Conservation (phyloP, 1,284 basidiomycete genomes). For the Ganoderma boninense region DNA sequence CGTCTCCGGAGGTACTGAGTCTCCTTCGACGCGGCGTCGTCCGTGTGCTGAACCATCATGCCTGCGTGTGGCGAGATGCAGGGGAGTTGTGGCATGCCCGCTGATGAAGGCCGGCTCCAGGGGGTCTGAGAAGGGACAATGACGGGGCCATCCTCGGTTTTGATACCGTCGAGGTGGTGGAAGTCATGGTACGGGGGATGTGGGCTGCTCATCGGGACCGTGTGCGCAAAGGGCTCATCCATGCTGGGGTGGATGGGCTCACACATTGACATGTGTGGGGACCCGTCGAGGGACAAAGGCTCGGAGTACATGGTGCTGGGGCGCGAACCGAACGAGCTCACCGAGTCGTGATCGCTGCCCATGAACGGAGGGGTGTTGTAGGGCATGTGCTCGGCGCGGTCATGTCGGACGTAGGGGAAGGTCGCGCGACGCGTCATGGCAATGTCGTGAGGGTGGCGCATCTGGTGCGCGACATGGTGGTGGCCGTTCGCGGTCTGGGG, state of each 20-base stretch:
- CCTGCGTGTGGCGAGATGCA: conserved; percentile 62
- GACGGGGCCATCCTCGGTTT: conserved; percentile 68
- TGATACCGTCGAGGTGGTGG: conserved; percentile 56
- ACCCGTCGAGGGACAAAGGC: conserved; percentile 49
- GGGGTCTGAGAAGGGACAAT: conserved; percentile 67
- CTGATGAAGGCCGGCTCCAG: conserved; percentile 49
- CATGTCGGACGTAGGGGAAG: conserved; percentile 76
- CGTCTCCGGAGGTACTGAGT: conserved; percentile 85
- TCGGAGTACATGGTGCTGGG: conserved; percentile 51
- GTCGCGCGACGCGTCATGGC: conserved; percentile 69
- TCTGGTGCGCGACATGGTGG: conserved; percentile 43
- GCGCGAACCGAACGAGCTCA: conserved; percentile 46
- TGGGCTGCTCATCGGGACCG: conserved; percentile 48
- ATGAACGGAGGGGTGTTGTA: conserved; percentile 44
- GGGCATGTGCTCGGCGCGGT: conserved; percentile 56
- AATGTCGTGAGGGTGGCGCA: conserved; percentile 52
- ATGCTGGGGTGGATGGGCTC: conserved; percentile 45
- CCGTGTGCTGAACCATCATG: conserved; percentile 82
- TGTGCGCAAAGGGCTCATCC: conserved; percentile 45
- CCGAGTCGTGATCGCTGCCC: conserved; percentile 44
- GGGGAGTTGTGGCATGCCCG: conserved; percentile 48
- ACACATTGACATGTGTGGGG: conserved; percentile 52
- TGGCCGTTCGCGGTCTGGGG: conserved; percentile 43
- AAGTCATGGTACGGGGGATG: conserved; percentile 57
- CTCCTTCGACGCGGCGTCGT: conserved; percentile 87